Evolutionary conservation across 441 rosid species (phyloP), one percentile per base, ranked within the genome.

Genomic region (Aquilaria agallochum): DNA sequence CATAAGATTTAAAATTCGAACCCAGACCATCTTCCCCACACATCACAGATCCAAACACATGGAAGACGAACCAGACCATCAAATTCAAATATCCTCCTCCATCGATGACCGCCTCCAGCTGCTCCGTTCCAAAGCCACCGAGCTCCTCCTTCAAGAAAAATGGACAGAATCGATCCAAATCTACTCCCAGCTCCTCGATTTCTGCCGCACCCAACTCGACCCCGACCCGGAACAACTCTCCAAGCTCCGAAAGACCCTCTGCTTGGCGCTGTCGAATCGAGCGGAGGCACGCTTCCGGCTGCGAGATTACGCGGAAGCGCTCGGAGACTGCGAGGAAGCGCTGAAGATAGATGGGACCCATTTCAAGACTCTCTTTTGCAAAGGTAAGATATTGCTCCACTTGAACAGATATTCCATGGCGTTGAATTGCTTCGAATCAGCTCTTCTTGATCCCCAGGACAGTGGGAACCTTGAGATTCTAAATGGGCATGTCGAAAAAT

Each of bases 141-240:
- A 90, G 83, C 91, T 83, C 58, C 80, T 90, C 65, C 86, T 90
- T 46, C 72, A 90, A 11, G 96, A 90, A 82, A 88, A 90, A 75
- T 93, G 97, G 97, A 64, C 66, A 12, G 89, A 83, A 10, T 87
- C 96, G 46, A 71, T 85, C 12, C 69, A 67, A 34, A 58, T 77
- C 68, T 93, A 87, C 77, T 72, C 93, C 31, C 77, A 74, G 59
- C 73, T 85, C 78, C 81, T 90, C 77, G 52, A 66, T 64, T 82
- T 88, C 49, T 86, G 89, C 73, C 74, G 71, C 15, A 64, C 40
- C 52, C 83, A 71, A 64, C 78, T 78, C 71, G 56, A 52, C 58
- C 66, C 61, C n/a, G 65, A 73, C 58, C 66, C 72, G 40, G 77
- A 68, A 53, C 60, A 59, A 0, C 53, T 63, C 50, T 45, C 69